Evolutionary conservation across 441 rosid genomes (phyloP), one percentile per base, ranked within the genome.

Genomic region (Erysimum cheiri): DNA sequence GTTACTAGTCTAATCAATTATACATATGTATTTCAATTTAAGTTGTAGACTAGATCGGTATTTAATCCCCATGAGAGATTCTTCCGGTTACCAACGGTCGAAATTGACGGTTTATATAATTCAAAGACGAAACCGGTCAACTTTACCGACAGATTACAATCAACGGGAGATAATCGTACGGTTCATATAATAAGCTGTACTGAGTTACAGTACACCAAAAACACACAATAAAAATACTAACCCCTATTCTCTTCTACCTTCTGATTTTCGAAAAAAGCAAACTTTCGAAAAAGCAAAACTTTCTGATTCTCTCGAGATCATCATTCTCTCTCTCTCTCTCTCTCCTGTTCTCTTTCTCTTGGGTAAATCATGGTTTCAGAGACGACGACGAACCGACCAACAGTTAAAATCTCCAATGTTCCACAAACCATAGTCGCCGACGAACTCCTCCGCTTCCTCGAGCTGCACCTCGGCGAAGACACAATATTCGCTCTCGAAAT

Each of bases 401-500:
- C 95, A 0, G 81, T 85, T 3, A 80, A 85, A 53, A 46, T 91
- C 54, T 44, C 87, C 1, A 85, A 89, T 82, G 74, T 94, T 32
- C 96, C 92, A 13, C 87, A 77, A 70, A 81, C 93, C 46, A 73
- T 78, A 63, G 64, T 78, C 40, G 98, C 97, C 61, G 71, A 73
- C 52, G 91, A 92, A 60, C 90, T 94, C 57, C 71, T 89, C 39
- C 79, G 70, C 3, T 88, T 78, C 77, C 79, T 94, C 10, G 91
- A 87, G 78, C 77, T 84, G 46, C 79, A 79, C 56, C 85, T 94
- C 74, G 97, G 91, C 59, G 55, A 65, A 11, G 84, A 83, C 79
- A 71, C 98, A 3, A 82, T 92, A 72, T 90, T 78, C 77, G 97
- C 98, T 32, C 59, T 94, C 57, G 92, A 94, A 71, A 90, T 92